phyloP scores from a whole-genome alignment of 2,329 filamentous ascomycete species.

The Sporothrix phasma region DNA sequence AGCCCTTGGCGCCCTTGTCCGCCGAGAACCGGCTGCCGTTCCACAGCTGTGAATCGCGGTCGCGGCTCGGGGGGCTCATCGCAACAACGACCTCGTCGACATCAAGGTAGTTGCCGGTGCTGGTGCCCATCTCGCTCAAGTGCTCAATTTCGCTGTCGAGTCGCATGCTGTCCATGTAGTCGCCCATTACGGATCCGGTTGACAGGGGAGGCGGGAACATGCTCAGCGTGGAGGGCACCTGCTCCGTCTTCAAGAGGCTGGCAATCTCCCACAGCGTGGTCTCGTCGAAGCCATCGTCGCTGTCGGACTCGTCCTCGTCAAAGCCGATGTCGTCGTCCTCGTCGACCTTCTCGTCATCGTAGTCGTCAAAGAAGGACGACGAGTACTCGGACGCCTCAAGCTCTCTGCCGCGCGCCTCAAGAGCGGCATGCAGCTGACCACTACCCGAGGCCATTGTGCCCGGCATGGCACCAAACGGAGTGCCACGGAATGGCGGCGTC shows the following conservation, averaged over 20 bases:
- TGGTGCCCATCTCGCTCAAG: conserved; percentile 18
- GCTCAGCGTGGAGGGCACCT: conserved; percentile 43
- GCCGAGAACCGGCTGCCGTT: not conserved
- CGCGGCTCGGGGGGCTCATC: conserved; percentile 13
- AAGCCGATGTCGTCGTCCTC: conserved; percentile 27
- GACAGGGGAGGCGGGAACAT: conserved; percentile 31
- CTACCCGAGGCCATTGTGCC: conserved; percentile 41
- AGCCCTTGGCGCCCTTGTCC: conserved; percentile 12
- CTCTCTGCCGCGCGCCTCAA: conserved; percentile 29
- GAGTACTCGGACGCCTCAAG: conserved; percentile 33
- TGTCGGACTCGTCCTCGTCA: conserved; percentile 28
- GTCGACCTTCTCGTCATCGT: conserved; percentile 42
- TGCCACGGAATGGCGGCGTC: not conserved
- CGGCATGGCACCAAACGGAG: conserved; percentile 37
- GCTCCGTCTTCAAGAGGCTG: conserved; percentile 42
- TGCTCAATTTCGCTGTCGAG: conserved; percentile 24
- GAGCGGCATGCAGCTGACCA: conserved; percentile 25
- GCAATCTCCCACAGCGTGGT: conserved; percentile 55
- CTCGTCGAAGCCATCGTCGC: conserved; percentile 50
- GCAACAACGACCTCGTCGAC: conserved; percentile 27
- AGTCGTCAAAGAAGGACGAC: conserved; percentile 50
- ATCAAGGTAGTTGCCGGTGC: conserved; percentile 16
- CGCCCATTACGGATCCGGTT: conserved; percentile 24
- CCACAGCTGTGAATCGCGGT: conserved; percentile 11
- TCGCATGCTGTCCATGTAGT: conserved; percentile 27